phyloP scores from a whole-genome alignment of 108 stramenopile genomes.

The Pseudonitzschia delicatissima region DNA sequence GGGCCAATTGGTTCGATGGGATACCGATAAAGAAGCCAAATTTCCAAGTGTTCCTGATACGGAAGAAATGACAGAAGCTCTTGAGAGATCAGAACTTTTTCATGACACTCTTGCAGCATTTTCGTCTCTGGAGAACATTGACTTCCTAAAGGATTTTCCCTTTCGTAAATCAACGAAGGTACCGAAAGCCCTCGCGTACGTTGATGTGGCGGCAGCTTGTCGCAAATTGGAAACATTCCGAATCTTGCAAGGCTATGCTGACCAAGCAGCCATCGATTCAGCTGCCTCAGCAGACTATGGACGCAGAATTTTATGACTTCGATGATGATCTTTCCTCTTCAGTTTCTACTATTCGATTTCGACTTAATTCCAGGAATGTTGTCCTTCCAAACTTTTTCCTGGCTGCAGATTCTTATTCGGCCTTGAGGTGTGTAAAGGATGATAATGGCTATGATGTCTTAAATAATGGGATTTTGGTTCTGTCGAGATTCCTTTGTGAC shows the following conservation, averaged over 20 bases:
- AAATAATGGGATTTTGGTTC: conserved; percentile 11
- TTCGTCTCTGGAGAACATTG: conserved; percentile 31
- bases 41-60: conserved; percentile 24
- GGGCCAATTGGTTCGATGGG: conserved; percentile 23
- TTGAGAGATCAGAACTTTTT: conserved; percentile 16
- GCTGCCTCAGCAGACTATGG: neutral
- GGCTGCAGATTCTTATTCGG: neutral
- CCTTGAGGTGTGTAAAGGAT: neutral
- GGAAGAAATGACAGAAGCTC: conserved; percentile 30
- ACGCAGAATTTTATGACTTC: neutral
- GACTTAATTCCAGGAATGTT: conserved; percentile 5
- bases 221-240: conserved; percentile 39
- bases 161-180: neutral
- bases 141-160: conserved; percentile 19
- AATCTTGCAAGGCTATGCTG: conserved; percentile 36
- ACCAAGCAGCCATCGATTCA: conserved; percentile 17
- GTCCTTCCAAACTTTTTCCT: conserved; percentile 5
- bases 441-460: neutral
- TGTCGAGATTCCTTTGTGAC: conserved; percentile 27
- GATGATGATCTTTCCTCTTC: conserved; percentile 17
- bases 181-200: conserved; percentile 1
- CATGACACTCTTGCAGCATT: conserved; percentile 30
- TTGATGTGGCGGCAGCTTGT: conserved; percentile 36
- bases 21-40: conserved; percentile 4
- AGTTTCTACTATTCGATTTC: conserved; percentile 16